Evolutionary conservation across 805 yeast species (phyloP), one percentile per base, ranked within the genome.

Genomic region (Pichia membranifaciens): DNA sequence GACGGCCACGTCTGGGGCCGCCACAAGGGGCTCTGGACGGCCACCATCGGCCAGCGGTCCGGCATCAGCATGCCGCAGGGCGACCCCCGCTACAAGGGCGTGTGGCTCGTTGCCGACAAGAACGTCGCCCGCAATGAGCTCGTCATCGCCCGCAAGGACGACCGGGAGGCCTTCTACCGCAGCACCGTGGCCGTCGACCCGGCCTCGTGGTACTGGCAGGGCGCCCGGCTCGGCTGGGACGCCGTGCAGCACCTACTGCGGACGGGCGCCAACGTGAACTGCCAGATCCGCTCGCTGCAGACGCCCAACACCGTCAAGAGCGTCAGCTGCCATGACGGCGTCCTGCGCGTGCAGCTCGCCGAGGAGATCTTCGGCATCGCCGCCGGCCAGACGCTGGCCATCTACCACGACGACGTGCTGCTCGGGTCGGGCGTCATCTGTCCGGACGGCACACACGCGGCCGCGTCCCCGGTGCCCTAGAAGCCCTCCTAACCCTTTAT

Each of bases 21-120:
- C 41, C 99, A 93, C 63, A 68, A 75, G 23, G 99, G 99, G 0
- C 61, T 93, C 9, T 93, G 98, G 98, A 80, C 85, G 41, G 91
- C 87, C n/a, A 93, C 99, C 0, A 79, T 91, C 20, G 99, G 99
- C 0, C 98, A 93, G 66, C 78, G 82, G 52, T 75, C 83, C 16
- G 81, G 90, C 3, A 66, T 89, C 2, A 74, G 87, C 0, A 76
- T 91, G 86, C 97, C 97, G 0, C 98, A 93, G 62, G 91, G 90
- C 0, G 82, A 84, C 54, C 90, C 90, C 0, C 61, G 64, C 5
- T 81, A 76, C 54, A 70, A 75, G 38, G 98, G 98, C 0, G 71
- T 78, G 1, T 93, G 99, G 99, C 87, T 81, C 62, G 87, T 90
- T 1, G 76, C 85, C 54, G 89, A 76, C 20, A 93, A 93, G 59